Evolutionary conservation across 2,329 filamentous ascomycete species (phyloP), one percentile per base, ranked within the genome.

Genomic region (Alternaria ventricosa): DNA sequence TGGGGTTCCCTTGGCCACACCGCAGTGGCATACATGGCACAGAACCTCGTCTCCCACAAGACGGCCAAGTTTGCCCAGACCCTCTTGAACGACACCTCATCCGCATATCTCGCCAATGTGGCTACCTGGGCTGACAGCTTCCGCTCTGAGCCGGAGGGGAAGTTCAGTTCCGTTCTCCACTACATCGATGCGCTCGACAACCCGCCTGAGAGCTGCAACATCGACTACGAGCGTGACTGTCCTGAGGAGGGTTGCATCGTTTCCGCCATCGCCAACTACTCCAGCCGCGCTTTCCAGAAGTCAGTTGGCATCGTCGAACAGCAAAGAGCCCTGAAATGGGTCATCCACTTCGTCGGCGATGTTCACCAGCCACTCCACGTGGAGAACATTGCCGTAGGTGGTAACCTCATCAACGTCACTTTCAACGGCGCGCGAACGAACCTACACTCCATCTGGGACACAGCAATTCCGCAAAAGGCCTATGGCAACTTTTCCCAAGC

Each of bases 321-420:
- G 43, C 79, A 80, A 61, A 80, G 83, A 53, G 84, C 84, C 0
- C 71, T 87, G 20, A 81, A 82, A 60, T 87, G 84, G 76, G 74
- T 87, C 57, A 77, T 87, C 22, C 85, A 80, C 56, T 86, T 87
- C 71, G 80, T 96, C 11, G 87, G 92, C 60, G 93, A 97, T 75
- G 87, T 92, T 25, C 88, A 88, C 63, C 93, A 94, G 74, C 92
- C 91, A 0, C 82, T 96, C 53, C 87, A 88, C 69, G 83, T 84
- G 12, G 85, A 88, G 71, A 81, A 78, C 44, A 72, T 81, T 13
- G 80, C 79, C 7, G 65, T 81, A 7, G 83, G 83, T 50, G 83
- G 82, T 33, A 84, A 84, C 69, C 73, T 70, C 3, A 80, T 84
- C 64, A 76, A 81, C 51, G 81, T 84, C 18, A 82, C 78, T 1